A percentile compares a stretch with the other conserved stretches of the same genome.
Evolutionary conservation across 768 basidiomycete genomes (phyloP).

Genomic region (Obba rivulosa): DNA sequence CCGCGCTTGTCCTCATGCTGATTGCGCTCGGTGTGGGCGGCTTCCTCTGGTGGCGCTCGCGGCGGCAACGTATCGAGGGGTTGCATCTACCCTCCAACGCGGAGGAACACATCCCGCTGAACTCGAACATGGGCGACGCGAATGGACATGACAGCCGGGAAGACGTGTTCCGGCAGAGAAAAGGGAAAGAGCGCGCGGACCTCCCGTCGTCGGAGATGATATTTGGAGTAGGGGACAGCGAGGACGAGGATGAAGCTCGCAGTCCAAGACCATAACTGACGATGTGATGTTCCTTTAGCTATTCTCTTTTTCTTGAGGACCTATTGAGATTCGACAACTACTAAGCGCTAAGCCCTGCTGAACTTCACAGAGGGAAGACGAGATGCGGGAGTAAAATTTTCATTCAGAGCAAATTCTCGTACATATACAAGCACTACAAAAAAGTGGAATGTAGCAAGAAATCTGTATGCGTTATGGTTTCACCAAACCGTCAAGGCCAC

Average conservation of each 20-base stretch:
- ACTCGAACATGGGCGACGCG: constrained; percentile 23
- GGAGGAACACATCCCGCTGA: constrained; percentile 75
- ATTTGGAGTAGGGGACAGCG: constrained; percentile 43
- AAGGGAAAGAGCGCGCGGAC: constrained; percentile 33
- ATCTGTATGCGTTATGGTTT: constrained; percentile 79
- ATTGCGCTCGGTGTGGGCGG: constrained; percentile 61
- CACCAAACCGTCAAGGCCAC: constrained; percentile 77
- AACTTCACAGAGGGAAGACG: no score
- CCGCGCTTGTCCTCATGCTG: constrained; percentile 75
- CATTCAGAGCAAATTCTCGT: no score
- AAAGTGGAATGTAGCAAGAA: not conserved
- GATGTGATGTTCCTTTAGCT: no score
- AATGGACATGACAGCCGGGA: constrained; percentile 18
- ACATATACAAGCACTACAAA: not conserved
- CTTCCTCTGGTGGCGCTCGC: constrained; percentile 76
- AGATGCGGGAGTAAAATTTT: no score
- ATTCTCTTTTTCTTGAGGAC: no score
- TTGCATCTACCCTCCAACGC: constrained; percentile 29
- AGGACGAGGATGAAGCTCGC: constrained; percentile 30
- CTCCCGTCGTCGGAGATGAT: constrained; percentile 29
- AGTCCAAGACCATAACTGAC: no score
- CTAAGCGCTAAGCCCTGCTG: no score
- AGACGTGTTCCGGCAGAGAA: constrained; percentile 14
- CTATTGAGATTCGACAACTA: no score
- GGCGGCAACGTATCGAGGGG: constrained; percentile 35